A percentile compares a stretch with the other conserved stretches of the same genome.
phyloP scores from a whole-genome alignment of 805 yeast genomes.

The Teunomyces pallodes region DNA sequence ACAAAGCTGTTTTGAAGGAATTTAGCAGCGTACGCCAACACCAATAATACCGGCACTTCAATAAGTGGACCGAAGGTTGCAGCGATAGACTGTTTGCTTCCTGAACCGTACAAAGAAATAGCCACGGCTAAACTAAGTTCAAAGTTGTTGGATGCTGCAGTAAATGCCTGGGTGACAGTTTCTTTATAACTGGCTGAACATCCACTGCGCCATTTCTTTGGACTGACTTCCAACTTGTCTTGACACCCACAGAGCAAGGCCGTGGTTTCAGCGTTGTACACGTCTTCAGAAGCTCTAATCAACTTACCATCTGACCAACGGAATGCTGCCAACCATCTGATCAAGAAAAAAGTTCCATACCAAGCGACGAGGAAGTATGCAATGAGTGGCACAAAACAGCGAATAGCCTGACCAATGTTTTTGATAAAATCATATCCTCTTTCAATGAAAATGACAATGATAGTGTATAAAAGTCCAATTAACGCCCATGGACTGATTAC shows the following conservation, averaged over 20 bases:
- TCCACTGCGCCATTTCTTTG: slow-evolving; percentile 19
- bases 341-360: slow-evolving; percentile 40
- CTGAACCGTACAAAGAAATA: slow-evolving; percentile 49
- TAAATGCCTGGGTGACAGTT: slow-evolving; percentile 50
- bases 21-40: slow-evolving; percentile 36
- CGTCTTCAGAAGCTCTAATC: slow-evolving; percentile 4
- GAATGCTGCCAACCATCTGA: slow-evolving; percentile 25
- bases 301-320: neutral
- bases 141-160: slow-evolving; percentile 58
- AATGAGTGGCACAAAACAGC: slow-evolving; percentile 49
- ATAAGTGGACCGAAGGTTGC: slow-evolving; percentile 59
- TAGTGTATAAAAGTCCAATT: slow-evolving; percentile 51
- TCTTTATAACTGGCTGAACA: slow-evolving; percentile 42
- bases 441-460: slow-evolving; percentile 49
- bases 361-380: slow-evolving; percentile 48
- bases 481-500: slow-evolving; percentile 49
- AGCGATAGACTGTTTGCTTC: slow-evolving; percentile 53
- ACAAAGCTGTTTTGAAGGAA: slow-evolving; percentile 25
- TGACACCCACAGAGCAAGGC: slow-evolving; percentile 41
- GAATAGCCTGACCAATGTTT: slow-evolving; percentile 48
- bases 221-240: slow-evolving; percentile 12
- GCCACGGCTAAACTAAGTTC: slow-evolving; percentile 57
- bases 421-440: slow-evolving; percentile 48
- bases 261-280: slow-evolving; percentile 9
- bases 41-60: slow-evolving; percentile 53